These are phyloP conservation scores for Ceratocystis cubensis DNA, from an alignment of 2,329 filamentous ascomycete genomes.

Conservation along the genomic window DNA sequence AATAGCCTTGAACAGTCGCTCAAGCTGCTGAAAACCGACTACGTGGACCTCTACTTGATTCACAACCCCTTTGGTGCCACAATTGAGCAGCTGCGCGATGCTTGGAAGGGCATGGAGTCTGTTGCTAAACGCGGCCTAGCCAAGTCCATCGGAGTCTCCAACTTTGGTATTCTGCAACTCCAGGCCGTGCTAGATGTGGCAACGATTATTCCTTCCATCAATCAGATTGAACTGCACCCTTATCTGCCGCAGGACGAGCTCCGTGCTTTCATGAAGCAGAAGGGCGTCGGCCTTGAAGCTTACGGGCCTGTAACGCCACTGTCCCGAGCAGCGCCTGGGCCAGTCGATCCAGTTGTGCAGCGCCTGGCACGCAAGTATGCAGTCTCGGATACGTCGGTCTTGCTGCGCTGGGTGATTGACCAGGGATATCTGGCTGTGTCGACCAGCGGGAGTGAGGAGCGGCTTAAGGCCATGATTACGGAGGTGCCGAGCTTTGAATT, in stretches of 20 bases:
- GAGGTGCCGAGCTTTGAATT: slow-evolving; percentile 21
- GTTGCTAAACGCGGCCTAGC: slow-evolving; percentile 31
- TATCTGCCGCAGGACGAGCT: slow-evolving; percentile 51
- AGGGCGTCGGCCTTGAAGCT: slow-evolving; percentile 48
- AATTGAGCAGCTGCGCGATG: slow-evolving; percentile 15
- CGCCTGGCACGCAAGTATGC: slow-evolving; percentile 2
- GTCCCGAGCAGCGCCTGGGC: not conserved
- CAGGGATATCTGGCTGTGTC: slow-evolving; percentile 16
- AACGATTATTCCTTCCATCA: slow-evolving; percentile 46
- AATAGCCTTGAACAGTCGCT: slow-evolving; percentile 37
- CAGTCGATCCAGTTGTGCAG: not conserved
- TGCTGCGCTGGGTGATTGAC: slow-evolving; percentile 10
- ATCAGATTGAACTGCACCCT: slow-evolving; percentile 59
- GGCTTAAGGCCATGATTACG: slow-evolving; percentile 22
- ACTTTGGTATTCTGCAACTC: slow-evolving; percentile 35
- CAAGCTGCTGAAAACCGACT: slow-evolving; percentile 38
- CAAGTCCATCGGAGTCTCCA: slow-evolving; percentile 39
- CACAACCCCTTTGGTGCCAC: slow-evolving; percentile 31
- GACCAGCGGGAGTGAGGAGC: slow-evolving; percentile 22
- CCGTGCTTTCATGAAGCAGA: slow-evolving; percentile 42
- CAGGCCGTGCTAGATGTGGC: slow-evolving; percentile 37
- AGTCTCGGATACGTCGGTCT: slow-evolving; percentile 6
- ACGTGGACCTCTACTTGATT: slow-evolving; percentile 41
- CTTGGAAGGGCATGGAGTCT: slow-evolving; percentile 32
- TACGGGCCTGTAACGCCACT: slow-evolving; percentile 40